Conservation (phyloP, 1,139 yeast genomes). For the Blastobotrys proliferans region DNA sequence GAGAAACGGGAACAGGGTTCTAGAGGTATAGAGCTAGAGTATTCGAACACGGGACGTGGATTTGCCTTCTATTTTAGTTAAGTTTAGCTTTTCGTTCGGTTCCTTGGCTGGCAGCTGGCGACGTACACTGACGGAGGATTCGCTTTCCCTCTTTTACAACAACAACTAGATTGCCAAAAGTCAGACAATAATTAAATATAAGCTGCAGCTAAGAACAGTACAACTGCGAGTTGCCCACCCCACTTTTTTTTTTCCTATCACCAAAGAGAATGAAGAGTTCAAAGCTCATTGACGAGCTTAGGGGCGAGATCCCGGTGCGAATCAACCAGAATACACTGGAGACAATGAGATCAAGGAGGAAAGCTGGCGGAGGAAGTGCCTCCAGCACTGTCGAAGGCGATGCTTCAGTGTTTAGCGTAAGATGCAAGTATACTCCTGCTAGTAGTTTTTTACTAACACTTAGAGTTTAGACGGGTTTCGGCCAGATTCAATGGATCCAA, state of each 20-base stretch:
- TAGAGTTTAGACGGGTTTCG: constrained; percentile 24
- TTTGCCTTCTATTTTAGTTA: too few species aligned
- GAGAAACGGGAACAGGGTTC: too few species aligned
- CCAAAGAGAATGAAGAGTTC: constrained; percentile 8
- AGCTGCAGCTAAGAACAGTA: background rate
- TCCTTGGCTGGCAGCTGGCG: too few species aligned
- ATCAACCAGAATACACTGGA: constrained; percentile 11
- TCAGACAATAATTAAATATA: too few species aligned
- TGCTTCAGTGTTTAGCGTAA: constrained; percentile 17
- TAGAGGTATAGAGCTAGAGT: too few species aligned
- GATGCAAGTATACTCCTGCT: constrained; percentile 17
- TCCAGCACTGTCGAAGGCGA: background rate
- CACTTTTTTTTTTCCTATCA: too few species aligned
- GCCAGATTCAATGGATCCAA: constrained; percentile 28
- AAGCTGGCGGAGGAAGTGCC: background rate
- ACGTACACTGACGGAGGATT: too few species aligned
- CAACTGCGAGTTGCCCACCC: background rate
- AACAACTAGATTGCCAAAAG: too few species aligned
- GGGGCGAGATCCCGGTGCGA: constrained; percentile 15
- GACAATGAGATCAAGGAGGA: constrained; percentile 3
- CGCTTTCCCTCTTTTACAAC: too few species aligned
- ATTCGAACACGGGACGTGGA: too few species aligned
- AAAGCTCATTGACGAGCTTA: constrained; percentile 13
- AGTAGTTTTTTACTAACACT: background rate
- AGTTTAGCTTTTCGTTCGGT: too few species aligned